These are phyloP conservation scores for Cordyceps farinosa DNA, from an alignment of 2,329 filamentous ascomycete species.

Conservation along the genomic window DNA sequence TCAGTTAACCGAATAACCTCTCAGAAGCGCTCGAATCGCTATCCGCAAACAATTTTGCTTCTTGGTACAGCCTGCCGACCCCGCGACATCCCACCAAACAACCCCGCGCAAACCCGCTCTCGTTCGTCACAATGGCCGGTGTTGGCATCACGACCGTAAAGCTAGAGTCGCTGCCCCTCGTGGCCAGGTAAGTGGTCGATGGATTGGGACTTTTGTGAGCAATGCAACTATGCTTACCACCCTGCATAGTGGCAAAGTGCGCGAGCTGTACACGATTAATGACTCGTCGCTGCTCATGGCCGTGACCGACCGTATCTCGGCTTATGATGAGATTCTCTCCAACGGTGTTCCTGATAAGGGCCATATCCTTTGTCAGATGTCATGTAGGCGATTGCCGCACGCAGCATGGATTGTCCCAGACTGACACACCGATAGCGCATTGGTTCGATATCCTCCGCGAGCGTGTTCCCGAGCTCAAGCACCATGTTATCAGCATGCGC, in stretches of 20 bases:
- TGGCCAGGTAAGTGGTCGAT: conserved; percentile 4
- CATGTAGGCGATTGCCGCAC: conserved; percentile 18
- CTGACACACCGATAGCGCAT: conserved; percentile 35
- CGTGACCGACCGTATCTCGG: conserved; percentile 86
- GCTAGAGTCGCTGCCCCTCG: conserved; percentile 16
- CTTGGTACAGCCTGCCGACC: neutral
- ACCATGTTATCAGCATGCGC: conserved; percentile 49
- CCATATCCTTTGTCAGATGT: conserved; percentile 43
- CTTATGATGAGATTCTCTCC: conserved; percentile 86
- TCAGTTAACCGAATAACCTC: neutral
- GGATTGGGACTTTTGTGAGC: neutral
- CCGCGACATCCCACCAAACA: neutral
- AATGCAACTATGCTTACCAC: neutral
- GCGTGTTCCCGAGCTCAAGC: conserved; percentile 46
- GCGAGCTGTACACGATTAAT: conserved; percentile 74
- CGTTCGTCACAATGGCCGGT: conserved; percentile 6
- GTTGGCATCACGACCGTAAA: conserved; percentile 14
- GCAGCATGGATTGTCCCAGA: neutral
- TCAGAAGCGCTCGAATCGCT: neutral
- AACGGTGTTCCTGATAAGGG: conserved; percentile 61
- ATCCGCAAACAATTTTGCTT: neutral
- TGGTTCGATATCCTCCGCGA: conserved; percentile 51
- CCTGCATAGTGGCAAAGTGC: conserved; percentile 58
- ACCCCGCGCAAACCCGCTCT: neutral
- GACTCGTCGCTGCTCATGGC: conserved; percentile 71